Conservation (phyloP, 140 eudicot species). For the Ambrosia hybrid region DNA sequence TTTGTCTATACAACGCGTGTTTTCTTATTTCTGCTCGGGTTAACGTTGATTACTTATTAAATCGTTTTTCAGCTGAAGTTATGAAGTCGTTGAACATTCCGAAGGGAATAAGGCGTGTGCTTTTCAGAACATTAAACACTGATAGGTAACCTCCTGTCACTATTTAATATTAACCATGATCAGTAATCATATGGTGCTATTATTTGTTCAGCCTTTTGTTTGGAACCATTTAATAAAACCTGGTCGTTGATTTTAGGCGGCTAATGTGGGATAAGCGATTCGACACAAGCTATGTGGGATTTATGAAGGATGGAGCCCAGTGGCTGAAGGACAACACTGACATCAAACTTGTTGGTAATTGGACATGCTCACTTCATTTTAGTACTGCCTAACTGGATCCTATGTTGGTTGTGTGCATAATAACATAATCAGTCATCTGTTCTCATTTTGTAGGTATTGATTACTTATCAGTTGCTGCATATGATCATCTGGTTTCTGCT, state of each 20-base stretch:
- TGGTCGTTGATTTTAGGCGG: slow-evolving; percentile 42
- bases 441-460: slow-evolving; percentile 53
- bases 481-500: slow-evolving; percentile 63
- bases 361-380: neutral
- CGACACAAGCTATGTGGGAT: slow-evolving; percentile 88
- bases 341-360: slow-evolving; percentile 80
- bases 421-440: slow-evolving; percentile 8
- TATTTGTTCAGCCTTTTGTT: neutral
- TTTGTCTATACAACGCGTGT: neutral
- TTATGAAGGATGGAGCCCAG: slow-evolving; percentile 95
- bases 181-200: neutral
- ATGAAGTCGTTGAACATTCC: slow-evolving; percentile 72
- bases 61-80: slow-evolving; percentile 51
- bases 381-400: neutral
- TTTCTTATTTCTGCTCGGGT: neutral
- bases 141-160: slow-evolving; percentile 46
- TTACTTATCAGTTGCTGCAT: slow-evolving; percentile 89
- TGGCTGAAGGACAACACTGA: slow-evolving; percentile 84
- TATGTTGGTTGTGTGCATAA: neutral
- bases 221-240: neutral
- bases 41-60: neutral
- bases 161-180: neutral
- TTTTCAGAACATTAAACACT: slow-evolving; percentile 72
- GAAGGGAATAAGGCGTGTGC: slow-evolving; percentile 69
- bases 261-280: slow-evolving; percentile 84